Conservation (phyloP, 345 rosid species). For the Citrus glauca region DNA sequence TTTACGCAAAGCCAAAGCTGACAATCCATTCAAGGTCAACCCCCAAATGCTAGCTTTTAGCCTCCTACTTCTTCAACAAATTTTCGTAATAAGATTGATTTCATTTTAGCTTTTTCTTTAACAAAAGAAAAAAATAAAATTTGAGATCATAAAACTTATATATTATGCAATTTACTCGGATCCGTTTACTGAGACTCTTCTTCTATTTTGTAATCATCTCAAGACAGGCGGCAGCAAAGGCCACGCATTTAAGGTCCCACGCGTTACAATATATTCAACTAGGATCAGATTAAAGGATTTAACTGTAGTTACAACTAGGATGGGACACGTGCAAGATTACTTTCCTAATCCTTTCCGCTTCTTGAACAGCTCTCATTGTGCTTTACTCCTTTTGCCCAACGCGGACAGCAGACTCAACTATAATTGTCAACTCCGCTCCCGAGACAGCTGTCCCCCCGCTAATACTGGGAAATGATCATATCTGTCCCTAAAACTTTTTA, state of each 20-base stretch:
- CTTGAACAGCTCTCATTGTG: neutral
- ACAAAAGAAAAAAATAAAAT: no score
- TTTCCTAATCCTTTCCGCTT: neutral
- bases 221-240: neutral
- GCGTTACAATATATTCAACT: no score
- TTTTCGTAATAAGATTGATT: no score
- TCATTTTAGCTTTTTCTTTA: no score
- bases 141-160: no score
- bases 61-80: neutral
- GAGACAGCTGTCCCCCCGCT: neutral
- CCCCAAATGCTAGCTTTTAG: neutral
- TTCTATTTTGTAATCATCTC: no score
- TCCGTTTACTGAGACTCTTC: no score
- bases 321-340: neutral
- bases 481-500: neutral
- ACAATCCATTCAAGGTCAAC: neutral
- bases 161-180: no score
- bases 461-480: neutral
- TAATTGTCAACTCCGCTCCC: neutral
- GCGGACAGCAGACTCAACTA: neutral
- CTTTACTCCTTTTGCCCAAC: neutral
- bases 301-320: neutral
- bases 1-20: neutral
- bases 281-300: no score
- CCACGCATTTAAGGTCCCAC: neutral